Evolutionary conservation across 2,329 filamentous ascomycete species (phyloP), one percentile per base, ranked within the genome.

Genomic region (Colletotrichum lupini): DNA sequence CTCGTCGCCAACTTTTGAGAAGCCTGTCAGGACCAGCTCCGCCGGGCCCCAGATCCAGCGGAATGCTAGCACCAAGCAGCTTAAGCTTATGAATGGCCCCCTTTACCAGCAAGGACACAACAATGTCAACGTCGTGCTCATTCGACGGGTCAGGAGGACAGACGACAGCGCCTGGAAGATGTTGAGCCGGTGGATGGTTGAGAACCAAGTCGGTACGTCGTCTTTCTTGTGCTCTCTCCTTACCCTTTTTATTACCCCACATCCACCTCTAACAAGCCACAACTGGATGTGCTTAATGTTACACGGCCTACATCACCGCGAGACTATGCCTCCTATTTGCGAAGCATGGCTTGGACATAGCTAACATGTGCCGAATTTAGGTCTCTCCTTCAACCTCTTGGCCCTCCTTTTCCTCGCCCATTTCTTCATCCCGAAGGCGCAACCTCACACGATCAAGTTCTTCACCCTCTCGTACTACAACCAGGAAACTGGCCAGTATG

Each of bases 391-490:
- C 82, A 98, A 97, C 82, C 91, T 97, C 72, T 87, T 98, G 76
- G 91, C 94, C 70, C 91, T 97, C 76, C 91, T 98, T 76, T 91
- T 93, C 81, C 91, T 97, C 76, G 91, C 94, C 68, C 95, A 98
- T 85, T 85, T 92, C 78, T 92, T 93, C 80, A 95, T 98, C 81
- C 95, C 96, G 64, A 92, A 92, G 78, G 91, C 95, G 61, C 91
- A 94, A 76, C 86, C 89, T 66, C 91, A 93, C 79, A 97, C 95
- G n/a, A 88, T 89, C 79, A 97, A 95, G 77, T 98, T 98, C 87
- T 95, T 97, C 84, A 89, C 91, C 69, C 89, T 98, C 72, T 95
- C 94, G 71, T 97, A 98, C 85, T 92, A 92, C 83, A 94, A 96
- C 80, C 84, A 90, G 0, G 80, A 85, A 8, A 91, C 91, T 1